A percentile compares a stretch with the other conserved stretches of the same genome.
phyloP scores from a whole-genome alignment of 345 rosid species.

The Arabidopsis suecica region DNA sequence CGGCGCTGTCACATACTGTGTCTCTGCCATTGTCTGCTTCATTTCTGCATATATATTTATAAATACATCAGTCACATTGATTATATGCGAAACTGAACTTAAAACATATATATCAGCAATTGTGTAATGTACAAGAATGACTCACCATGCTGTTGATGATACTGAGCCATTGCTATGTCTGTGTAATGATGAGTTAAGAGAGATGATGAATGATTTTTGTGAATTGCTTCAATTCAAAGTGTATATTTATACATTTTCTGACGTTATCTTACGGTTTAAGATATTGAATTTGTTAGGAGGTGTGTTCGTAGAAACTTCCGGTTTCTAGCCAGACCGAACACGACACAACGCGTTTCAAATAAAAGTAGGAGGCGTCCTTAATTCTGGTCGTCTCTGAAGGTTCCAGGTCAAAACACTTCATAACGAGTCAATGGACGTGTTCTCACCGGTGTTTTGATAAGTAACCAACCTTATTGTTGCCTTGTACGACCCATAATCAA shows the following conservation, averaged over 20 bases:
- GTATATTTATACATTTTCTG: slow-evolving; percentile 19
- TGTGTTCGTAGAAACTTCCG: slow-evolving; percentile 10
- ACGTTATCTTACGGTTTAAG: background rate
- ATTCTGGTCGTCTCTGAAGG: slow-evolving; percentile 4
- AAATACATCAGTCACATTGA: background rate
- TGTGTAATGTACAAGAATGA: background rate
- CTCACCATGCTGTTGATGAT: slow-evolving; percentile 14
- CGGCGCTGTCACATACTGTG: slow-evolving; percentile 26
- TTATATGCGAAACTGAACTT: background rate
- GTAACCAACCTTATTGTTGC: background rate
- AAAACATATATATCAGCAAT: background rate
- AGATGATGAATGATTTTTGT: background rate
- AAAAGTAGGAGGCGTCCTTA: background rate
- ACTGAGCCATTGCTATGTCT: slow-evolving; percentile 3
- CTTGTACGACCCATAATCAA: background rate
- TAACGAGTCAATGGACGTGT: background rate
- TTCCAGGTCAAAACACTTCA: background rate
- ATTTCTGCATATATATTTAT: slow-evolving; percentile 11
- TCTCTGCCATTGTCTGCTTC: slow-evolving; percentile 21
- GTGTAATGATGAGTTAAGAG: background rate
- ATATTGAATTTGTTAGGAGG: background rate
- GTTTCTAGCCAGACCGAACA: background rate
- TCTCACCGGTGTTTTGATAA: background rate
- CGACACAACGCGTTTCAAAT: background rate
- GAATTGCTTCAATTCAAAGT: background rate